These are phyloP conservation scores for Melastoma malabathricum DNA, from an alignment of 345 rosid genomes.

Conservation along the genomic window DNA sequence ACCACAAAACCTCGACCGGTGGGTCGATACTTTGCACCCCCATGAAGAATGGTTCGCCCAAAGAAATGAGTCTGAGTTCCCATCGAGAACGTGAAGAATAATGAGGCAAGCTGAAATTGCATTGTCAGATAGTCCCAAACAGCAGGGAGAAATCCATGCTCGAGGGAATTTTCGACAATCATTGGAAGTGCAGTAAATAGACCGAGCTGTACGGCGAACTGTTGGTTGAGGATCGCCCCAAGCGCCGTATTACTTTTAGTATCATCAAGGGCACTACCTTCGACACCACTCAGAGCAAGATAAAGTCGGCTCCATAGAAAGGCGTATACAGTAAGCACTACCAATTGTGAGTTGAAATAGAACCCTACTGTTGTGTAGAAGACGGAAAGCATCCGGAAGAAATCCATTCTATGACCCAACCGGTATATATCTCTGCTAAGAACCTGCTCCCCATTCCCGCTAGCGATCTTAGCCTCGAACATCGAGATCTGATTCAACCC, in stretches of 20 bases:
- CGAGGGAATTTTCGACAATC: slow-evolving; percentile 75
- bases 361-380: slow-evolving; percentile 61
- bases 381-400: slow-evolving; percentile 78
- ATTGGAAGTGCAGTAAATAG: slow-evolving; percentile 77
- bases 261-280: slow-evolving; percentile 22
- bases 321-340: slow-evolving; percentile 53
- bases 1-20: slow-evolving; percentile 95
- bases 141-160: slow-evolving; percentile 74
- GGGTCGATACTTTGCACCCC: slow-evolving; percentile 86
- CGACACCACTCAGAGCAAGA: slow-evolving; percentile 79
- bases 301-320: slow-evolving; percentile 85
- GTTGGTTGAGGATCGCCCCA: slow-evolving; percentile 70
- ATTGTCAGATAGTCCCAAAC: slow-evolving; percentile 75
- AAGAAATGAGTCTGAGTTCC: slow-evolving; percentile 78
- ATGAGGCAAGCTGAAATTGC: slow-evolving; percentile 74
- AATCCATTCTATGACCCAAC: slow-evolving; percentile 79
- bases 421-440: slow-evolving; percentile 81
- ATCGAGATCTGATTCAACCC: slow-evolving; percentile 76
- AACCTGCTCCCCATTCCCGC: slow-evolving; percentile 91
- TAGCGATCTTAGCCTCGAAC: slow-evolving; percentile 89
- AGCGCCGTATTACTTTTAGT: slow-evolving; percentile 42
- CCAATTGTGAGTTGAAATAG: slow-evolving; percentile 65
- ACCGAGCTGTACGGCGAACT: slow-evolving; percentile 67
- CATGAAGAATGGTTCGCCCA: slow-evolving; percentile 86
- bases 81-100: slow-evolving; percentile 77